phyloP scores from a whole-genome alignment of 495 filamentous ascomycete species.

The Hyaloscypha variabilis region DNA sequence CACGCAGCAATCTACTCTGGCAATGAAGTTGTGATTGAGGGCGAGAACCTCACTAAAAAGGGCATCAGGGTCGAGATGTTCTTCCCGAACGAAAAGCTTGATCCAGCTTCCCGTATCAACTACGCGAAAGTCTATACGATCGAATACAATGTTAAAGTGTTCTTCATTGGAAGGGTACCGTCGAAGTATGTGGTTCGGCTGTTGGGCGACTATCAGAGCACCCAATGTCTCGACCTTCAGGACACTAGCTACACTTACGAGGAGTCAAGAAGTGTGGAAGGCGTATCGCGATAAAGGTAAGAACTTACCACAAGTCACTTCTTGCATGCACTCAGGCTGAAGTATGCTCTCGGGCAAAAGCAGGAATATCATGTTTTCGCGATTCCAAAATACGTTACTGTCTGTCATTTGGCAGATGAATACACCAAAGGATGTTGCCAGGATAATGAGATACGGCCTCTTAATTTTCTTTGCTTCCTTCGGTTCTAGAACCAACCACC shows the following conservation, averaged over 20 bases:
- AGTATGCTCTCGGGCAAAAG: neutral
- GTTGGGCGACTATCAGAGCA: neutral
- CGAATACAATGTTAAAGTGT: constrained; percentile 25
- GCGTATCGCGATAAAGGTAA: neutral
- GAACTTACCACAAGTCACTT: neutral
- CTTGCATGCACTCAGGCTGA: neutral
- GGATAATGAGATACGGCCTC: neutral
- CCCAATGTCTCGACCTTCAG: neutral
- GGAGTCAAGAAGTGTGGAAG: neutral
- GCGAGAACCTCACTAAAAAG: neutral
- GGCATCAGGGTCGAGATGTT: neutral
- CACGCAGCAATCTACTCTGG: neutral
- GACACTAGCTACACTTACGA: neutral
- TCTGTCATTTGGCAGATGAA: neutral
- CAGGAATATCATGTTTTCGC: neutral
- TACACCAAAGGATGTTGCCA: neutral
- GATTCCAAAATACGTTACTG: neutral
- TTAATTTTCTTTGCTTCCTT: neutral
- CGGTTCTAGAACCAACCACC: neutral
- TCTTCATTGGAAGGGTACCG: constrained; percentile 3
- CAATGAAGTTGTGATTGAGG: neutral
- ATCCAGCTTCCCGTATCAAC: constrained; percentile 19
- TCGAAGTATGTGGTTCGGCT: neutral
- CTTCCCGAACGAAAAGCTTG: constrained; percentile 14
- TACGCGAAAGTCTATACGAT: constrained; percentile 29